These are phyloP conservation scores for Trypanosoma melophagium DNA, from an alignment of 208 protist genomes.

Conservation along the genomic window DNA sequence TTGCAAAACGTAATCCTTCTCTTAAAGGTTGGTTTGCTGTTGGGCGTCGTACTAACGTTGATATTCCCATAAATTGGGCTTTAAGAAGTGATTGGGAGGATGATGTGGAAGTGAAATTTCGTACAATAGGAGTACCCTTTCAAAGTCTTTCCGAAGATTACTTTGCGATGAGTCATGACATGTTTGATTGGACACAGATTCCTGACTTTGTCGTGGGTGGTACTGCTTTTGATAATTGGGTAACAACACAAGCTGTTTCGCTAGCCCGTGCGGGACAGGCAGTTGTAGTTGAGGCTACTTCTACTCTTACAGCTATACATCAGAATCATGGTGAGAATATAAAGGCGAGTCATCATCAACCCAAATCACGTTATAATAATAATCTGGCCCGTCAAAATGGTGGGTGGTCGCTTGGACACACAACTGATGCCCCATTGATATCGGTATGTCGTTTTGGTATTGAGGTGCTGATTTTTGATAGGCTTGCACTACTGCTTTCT, in stretches of 20 bases:
- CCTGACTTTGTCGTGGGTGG: conserved; percentile 39
- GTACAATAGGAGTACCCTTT: conserved; percentile 11
- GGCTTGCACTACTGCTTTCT: conserved; percentile 1
- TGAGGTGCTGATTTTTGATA: conserved; percentile 18
- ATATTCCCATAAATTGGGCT: conserved; percentile 20
- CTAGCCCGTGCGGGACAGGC: conserved; percentile 5
- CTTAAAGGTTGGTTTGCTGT: conserved; percentile 27
- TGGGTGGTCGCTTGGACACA: conserved; percentile 23
- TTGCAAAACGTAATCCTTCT: background rate
- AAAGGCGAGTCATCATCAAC: conserved; percentile 21
- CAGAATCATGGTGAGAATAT: conserved; percentile 28
- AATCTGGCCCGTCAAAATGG: conserved; percentile 9
- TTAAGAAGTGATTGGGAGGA: conserved; percentile 9
- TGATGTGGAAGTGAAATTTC: conserved; percentile 7
- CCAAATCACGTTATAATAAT: conserved; percentile 27
- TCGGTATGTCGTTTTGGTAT: conserved; percentile 16
- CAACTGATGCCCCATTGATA: conserved; percentile 26
- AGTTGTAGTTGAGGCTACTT: conserved; percentile 25
- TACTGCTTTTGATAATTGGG: conserved; percentile 43
- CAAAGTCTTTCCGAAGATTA: conserved; percentile 34
- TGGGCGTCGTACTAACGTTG: conserved; percentile 28
- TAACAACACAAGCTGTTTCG: conserved; percentile 25
- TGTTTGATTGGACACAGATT: conserved; percentile 29
- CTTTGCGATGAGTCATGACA: conserved; percentile 27
- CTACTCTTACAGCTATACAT: conserved; percentile 32